Percentiles rank a stretch among this genome's conserved stretches.
Conservation (phyloP, 2,329 filamentous ascomycete species). For the Pseudogymnoascus sp. region DNA sequence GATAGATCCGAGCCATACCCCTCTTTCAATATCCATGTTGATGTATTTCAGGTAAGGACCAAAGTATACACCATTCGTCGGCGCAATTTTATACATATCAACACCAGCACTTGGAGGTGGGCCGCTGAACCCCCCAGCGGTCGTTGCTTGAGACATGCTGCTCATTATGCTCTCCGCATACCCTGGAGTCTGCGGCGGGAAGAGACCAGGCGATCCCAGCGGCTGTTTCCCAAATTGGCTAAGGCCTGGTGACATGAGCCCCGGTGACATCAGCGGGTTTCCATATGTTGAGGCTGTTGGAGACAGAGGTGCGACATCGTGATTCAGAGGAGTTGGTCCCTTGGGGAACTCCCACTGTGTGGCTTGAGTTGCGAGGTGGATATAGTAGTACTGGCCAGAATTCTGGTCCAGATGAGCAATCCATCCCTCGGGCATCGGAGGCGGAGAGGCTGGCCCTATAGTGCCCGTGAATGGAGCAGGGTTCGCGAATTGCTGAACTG, state of each 20-base stretch:
- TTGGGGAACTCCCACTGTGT: conserved; percentile 99
- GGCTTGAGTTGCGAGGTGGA: conserved; percentile 87
- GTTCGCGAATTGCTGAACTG: conserved; percentile 31
- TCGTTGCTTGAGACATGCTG: conserved; percentile 67
- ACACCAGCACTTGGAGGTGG: conserved; percentile 85
- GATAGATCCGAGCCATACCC: conserved; percentile 88
- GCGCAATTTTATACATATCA: conserved; percentile 86
- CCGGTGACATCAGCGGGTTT: conserved; percentile 64
- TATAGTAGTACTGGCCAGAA: conserved; percentile 98
- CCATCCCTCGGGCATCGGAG: conserved; percentile 94
- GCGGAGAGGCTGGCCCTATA: conserved; percentile 71
- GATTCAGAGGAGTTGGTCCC: conserved; percentile 79
- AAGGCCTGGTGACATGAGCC: conserved; percentile 56
- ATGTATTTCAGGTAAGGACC: conserved; percentile 91
- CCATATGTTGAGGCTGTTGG: conserved; percentile 72
- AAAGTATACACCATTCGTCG: conserved; percentile 96
- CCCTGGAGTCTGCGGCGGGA: conserved; percentile 72
- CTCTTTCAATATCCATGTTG: conserved; percentile 92
- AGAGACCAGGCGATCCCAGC: conserved; percentile 67
- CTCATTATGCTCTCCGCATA: conserved; percentile 84
- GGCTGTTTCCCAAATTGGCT: conserved; percentile 53
- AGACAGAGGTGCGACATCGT: conserved; percentile 76
- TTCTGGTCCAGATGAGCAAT: conserved; percentile 93
- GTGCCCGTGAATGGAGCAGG: conserved; percentile 35
- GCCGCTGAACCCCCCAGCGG: conserved; percentile 74